These are phyloP conservation scores for Sporothrix protearum DNA, from an alignment of 2,329 filamentous ascomycete species.

Conservation along the genomic window DNA sequence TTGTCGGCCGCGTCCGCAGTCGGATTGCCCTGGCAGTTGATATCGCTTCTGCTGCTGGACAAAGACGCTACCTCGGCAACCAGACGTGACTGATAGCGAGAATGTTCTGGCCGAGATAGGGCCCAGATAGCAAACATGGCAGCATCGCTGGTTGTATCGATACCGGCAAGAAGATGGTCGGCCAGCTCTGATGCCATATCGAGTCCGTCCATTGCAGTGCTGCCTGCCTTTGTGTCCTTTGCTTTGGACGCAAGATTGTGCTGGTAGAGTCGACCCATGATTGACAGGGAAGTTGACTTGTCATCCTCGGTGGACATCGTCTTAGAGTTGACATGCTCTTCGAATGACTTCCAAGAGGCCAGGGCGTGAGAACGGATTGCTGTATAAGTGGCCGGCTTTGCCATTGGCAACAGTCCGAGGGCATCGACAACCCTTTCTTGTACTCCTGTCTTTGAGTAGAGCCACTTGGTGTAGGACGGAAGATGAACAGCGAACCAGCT, in stretches of 20 bases:
- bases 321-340: not conserved
- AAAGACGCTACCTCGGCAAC: slow-evolving; percentile 39
- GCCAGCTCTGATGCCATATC: slow-evolving; percentile 52
- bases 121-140: slow-evolving; percentile 50
- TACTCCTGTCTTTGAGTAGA: slow-evolving; percentile 43
- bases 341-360: slow-evolving; percentile 31
- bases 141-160: slow-evolving; percentile 48
- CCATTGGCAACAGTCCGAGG: slow-evolving; percentile 45
- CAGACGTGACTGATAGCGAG: slow-evolving; percentile 44
- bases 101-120: slow-evolving; percentile 44
- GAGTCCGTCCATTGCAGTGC: slow-evolving; percentile 35
- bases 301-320: slow-evolving; percentile 27
- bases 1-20: slow-evolving; percentile 38
- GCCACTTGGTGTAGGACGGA: slow-evolving; percentile 45
- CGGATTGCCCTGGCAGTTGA: slow-evolving; percentile 34
- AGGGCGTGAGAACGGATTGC: slow-evolving; percentile 42
- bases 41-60: slow-evolving; percentile 6
- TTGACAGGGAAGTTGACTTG: slow-evolving; percentile 29
- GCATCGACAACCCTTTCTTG: slow-evolving; percentile 36
- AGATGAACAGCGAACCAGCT: slow-evolving; percentile 51
- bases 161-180: slow-evolving; percentile 52
- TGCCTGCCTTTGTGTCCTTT: slow-evolving; percentile 30
- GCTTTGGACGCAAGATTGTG: not conserved
- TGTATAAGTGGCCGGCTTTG: slow-evolving; percentile 49
- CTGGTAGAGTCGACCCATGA: slow-evolving; percentile 40